These are phyloP conservation scores for Kokia cookei DNA, from an alignment of 441 rosid species.

Conservation along the genomic window DNA sequence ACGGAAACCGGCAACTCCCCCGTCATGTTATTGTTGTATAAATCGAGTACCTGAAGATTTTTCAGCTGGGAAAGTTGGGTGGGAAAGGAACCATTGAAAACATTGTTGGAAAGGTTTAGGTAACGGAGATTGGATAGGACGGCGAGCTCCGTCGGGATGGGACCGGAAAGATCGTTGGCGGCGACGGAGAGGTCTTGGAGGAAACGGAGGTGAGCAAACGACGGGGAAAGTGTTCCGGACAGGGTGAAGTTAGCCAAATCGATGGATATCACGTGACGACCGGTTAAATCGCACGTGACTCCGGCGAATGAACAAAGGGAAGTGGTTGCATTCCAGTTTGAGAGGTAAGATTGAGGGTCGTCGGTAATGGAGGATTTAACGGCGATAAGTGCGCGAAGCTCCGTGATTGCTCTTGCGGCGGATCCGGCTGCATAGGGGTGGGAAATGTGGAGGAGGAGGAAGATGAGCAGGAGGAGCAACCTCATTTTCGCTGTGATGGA, in stretches of 20 bases:
- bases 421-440: slow-evolving; percentile 22
- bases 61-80: slow-evolving; percentile 41
- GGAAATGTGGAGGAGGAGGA: slow-evolving; percentile 33
- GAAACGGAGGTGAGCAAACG: slow-evolving; percentile 52
- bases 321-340: slow-evolving; percentile 56
- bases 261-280: slow-evolving; percentile 60
- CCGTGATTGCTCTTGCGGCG: slow-evolving; percentile 33
- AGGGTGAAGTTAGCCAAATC: slow-evolving; percentile 67
- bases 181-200: slow-evolving; percentile 60
- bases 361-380: slow-evolving; percentile 57
- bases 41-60: slow-evolving; percentile 64
- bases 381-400: slow-evolving; percentile 64
- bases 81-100: slow-evolving; percentile 71
- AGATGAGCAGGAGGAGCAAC: slow-evolving; percentile 38
- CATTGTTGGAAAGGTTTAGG: slow-evolving; percentile 80
- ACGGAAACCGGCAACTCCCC: slow-evolving; percentile 68
- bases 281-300: slow-evolving; percentile 60
- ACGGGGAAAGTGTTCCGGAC: slow-evolving; percentile 58
- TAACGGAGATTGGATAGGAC: slow-evolving; percentile 43
- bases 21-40: slow-evolving; percentile 88
- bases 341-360: slow-evolving; percentile 47
- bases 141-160: slow-evolving; percentile 64
- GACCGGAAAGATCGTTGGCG: slow-evolving; percentile 57
- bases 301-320: slow-evolving; percentile 61
- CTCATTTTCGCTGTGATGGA: slow-evolving; percentile 37